These are phyloP conservation scores for Pholiota conissans DNA, from an alignment of 768 basidiomycete species.

Conservation along the genomic window DNA sequence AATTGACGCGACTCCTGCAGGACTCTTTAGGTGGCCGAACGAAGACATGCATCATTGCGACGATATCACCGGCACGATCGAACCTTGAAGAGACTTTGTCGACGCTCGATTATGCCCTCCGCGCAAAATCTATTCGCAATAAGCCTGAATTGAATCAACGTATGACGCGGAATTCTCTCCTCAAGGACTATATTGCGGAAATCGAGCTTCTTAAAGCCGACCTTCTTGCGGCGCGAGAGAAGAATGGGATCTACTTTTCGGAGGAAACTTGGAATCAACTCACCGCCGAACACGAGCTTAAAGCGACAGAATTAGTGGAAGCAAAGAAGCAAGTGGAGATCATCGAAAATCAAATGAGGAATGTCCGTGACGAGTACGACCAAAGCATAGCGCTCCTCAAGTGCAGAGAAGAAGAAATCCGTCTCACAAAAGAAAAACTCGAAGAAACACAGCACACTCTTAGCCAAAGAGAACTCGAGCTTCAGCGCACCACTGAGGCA, in stretches of 20 bases:
- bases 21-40: constrained; percentile 98
- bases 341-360: constrained; percentile 78
- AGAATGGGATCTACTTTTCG: constrained; percentile 94
- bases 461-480: constrained; percentile 51
- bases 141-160: constrained; percentile 94
- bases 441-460: constrained; percentile 53
- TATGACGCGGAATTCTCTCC: constrained; percentile 86
- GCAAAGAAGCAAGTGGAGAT: constrained; percentile 81
- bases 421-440: constrained; percentile 56
- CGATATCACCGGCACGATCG: constrained; percentile 88
- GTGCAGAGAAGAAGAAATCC: constrained; percentile 76
- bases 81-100: constrained; percentile 98
- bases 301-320: constrained; percentile 78
- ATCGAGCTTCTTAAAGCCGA: constrained; percentile 93
- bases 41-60: constrained; percentile 97
- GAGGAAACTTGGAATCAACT: constrained; percentile 90
- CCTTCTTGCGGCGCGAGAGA: constrained; percentile 87
- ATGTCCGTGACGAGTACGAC: constrained; percentile 87
- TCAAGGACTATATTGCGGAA: constrained; percentile 93
- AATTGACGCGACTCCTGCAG: constrained; percentile 95
- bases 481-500: constrained; percentile 55
- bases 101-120: constrained; percentile 93
- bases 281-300: constrained; percentile 71
- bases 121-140: constrained; percentile 94
- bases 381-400: constrained; percentile 79